Conservation (phyloP, 306 rosid species). For the cucumber (Cucumis sativus) region Cucumber_9930_V3 NC_026655.2:4610001-4610500, state of each 20-base stretch:
- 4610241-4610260: not conserved
- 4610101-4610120: not conserved
- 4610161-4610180: not conserved
- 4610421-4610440: too few species aligned
- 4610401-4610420: too few species aligned
- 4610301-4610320: too few species aligned
- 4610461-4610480: too few species aligned
- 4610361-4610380: too few species aligned
- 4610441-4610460: too few species aligned
- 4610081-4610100: not conserved
- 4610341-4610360: too few species aligned
- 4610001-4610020: not conserved
- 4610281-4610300: not conserved
- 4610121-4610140: not conserved
- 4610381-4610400: too few species aligned
- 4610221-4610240: not conserved
- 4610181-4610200: not conserved
- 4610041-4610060: not conserved
- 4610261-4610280: not conserved
- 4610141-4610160: not conserved
- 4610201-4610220: not conserved
- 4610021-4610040: not conserved
- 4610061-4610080: not conserved
- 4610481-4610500: too few species aligned
- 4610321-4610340: too few species aligned